Percentiles rank a stretch among this genome's conserved stretches.
Conservation (phyloP, 1,139 yeast genomes). For the Debaryomyces psychrophilus region DNA sequence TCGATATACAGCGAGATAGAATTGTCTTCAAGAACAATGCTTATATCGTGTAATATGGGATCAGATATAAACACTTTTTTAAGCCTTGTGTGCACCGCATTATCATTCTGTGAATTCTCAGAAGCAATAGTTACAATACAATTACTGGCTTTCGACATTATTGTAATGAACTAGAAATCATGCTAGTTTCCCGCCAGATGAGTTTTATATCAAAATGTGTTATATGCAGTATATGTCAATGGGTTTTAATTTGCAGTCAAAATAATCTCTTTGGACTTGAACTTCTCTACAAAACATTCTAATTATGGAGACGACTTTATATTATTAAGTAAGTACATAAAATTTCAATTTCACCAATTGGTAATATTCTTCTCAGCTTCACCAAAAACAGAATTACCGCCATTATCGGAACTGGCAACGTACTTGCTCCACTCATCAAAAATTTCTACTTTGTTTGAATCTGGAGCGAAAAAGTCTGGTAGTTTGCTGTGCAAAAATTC, state of each 20-base stretch:
- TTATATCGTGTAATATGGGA: not conserved
- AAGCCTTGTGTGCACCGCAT: not conserved
- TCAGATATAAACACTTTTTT: not conserved
- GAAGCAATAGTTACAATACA: not conserved
- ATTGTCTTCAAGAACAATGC: not conserved
- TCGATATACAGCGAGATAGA: not conserved
- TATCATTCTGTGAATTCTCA: not conserved
- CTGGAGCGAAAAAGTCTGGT: conserved; percentile 55
- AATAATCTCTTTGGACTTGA: no score
- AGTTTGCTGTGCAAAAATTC: conserved; percentile 63
- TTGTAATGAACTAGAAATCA: not conserved
- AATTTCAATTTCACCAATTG: conserved; percentile 59
- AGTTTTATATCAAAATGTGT: not conserved
- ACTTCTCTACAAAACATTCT: no score
- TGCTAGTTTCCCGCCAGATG: not conserved
- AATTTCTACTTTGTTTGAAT: conserved; percentile 49
- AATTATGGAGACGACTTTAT: not conserved
- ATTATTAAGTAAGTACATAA: not conserved
- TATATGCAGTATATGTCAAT: not conserved
- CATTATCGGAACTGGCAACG: conserved; percentile 42
- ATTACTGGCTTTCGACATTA: not conserved
- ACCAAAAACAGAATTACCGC: conserved; percentile 83
- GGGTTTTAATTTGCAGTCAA: not conserved
- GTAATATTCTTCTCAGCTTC: conserved; percentile 89
- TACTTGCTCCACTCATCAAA: conserved; percentile 56